A percentile compares a stretch with the other conserved stretches of the same genome.
These are phyloP conservation scores for Daedaleopsis nitida DNA, from an alignment of 768 basidiomycete species.

Conservation along the genomic window DNA sequence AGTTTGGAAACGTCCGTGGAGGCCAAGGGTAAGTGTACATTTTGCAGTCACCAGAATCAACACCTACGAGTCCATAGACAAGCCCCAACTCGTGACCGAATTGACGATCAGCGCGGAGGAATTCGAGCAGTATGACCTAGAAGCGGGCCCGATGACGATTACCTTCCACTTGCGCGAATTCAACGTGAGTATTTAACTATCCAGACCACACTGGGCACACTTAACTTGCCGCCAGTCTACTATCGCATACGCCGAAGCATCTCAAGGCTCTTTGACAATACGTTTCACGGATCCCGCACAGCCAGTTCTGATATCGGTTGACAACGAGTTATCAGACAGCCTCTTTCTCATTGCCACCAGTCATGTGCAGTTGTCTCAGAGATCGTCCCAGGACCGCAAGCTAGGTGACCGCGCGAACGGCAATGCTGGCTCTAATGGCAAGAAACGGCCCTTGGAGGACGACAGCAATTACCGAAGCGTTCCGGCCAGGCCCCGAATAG, in stretches of 20 bases:
- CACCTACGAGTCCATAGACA: slow-evolving; percentile 40
- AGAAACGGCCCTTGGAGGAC: slow-evolving; percentile 47
- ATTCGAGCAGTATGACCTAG: slow-evolving; percentile 76
- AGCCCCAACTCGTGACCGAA: slow-evolving; percentile 71
- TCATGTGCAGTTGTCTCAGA: slow-evolving; percentile 8
- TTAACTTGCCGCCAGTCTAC: slow-evolving; percentile 57
- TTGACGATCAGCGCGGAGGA: slow-evolving; percentile 76
- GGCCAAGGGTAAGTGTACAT: slow-evolving; percentile 50
- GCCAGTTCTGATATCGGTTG: slow-evolving; percentile 78
- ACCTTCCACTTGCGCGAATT: slow-evolving; percentile 85
- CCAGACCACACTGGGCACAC: neutral
- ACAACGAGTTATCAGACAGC: slow-evolving; percentile 62
- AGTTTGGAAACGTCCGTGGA: slow-evolving; percentile 70
- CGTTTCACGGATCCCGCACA: slow-evolving; percentile 75
- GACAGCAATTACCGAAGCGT: slow-evolving; percentile 19
- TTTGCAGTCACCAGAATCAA: neutral
- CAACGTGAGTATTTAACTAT: slow-evolving; percentile 59
- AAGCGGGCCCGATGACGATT: slow-evolving; percentile 62
- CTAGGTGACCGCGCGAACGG: neutral
- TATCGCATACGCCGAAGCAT: slow-evolving; percentile 75
- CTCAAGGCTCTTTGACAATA: slow-evolving; percentile 63
- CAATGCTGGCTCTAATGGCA: slow-evolving; percentile 16
- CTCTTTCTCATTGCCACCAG: slow-evolving; percentile 83
- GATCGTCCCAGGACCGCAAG: slow-evolving; percentile 1
- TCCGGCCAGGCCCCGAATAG: neutral